phyloP scores from a whole-genome alignment of 2,329 filamentous ascomycete species.

The Monilinia polystroma region DNA sequence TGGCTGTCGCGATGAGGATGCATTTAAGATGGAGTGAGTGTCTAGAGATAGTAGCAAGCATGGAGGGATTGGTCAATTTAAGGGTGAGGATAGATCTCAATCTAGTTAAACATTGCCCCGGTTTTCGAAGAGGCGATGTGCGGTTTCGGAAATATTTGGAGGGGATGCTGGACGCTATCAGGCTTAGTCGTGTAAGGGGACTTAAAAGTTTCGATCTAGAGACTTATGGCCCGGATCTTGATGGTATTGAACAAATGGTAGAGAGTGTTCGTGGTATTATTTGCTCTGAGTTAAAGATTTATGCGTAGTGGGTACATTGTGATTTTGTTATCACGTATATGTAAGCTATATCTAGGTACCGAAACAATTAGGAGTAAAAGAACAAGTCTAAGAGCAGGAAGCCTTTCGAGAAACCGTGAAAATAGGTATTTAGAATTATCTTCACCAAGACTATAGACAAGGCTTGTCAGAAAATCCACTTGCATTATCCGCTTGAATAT shows the following conservation, averaged over 20 bases:
- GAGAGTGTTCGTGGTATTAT: background rate
- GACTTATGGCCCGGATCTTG: background rate
- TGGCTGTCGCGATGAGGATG: background rate
- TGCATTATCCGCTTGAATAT: background rate
- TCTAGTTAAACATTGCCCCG: background rate
- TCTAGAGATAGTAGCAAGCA: conserved; percentile 1
- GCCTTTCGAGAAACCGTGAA: no score
- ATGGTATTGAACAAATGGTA: background rate
- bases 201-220: conserved; percentile 5
- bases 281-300: background rate
- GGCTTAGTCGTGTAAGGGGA: conserved; percentile 14
- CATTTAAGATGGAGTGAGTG: background rate
- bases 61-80: background rate
- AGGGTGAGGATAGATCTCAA: background rate
- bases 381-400: no score
- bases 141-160: background rate
- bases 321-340: background rate
- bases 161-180: background rate
- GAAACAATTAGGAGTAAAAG: no score
- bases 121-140: background rate
- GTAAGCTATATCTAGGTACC: no score
- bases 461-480: background rate
- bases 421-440: no score
- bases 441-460: background rate
- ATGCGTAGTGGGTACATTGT: background rate